phyloP scores from a whole-genome alignment of 495 filamentous ascomycete species.

The Penicillium macrosclerotiorum region DNA sequence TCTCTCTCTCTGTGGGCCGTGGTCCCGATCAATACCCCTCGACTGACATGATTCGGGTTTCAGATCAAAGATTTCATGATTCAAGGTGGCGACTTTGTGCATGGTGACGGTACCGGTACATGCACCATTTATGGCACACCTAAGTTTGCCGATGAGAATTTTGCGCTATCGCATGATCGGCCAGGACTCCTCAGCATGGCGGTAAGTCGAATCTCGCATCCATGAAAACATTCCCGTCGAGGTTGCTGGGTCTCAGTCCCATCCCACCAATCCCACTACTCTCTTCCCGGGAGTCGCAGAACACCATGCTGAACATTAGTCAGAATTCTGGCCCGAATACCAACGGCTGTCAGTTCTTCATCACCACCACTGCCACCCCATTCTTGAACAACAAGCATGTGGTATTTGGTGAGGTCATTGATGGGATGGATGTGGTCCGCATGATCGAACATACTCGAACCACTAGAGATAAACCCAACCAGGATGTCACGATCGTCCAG shows the following conservation, averaged over 20 bases:
- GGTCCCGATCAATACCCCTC: too few species aligned
- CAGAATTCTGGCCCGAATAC: conserved; percentile 91
- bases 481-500: conserved; percentile 81
- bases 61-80: conserved; percentile 97
- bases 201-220: conserved; percentile 49
- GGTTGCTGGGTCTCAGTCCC: too few species aligned
- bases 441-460: conserved; percentile 92
- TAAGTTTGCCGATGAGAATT: conserved; percentile 90
- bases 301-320: neutral
- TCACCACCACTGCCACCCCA: conserved; percentile 80
- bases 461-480: conserved; percentile 72
- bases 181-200: conserved; percentile 90
- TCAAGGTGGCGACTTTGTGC: conserved; percentile 94
- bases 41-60: too few species aligned
- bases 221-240: neutral
- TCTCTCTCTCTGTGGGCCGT: too few species aligned
- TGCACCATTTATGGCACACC: conserved; percentile 83
- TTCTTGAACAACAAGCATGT: conserved; percentile 96
- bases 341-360: conserved; percentile 97
- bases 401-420: conserved; percentile 87
- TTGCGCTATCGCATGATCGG: conserved; percentile 71
- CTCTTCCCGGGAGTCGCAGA: neutral
- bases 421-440: conserved; percentile 81
- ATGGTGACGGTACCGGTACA: conserved; percentile 88
- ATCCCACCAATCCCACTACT: too few species aligned